These are phyloP conservation scores for Fusarium foetens DNA, from an alignment of 2,329 filamentous ascomycete genomes.

Conservation along the genomic window DNA sequence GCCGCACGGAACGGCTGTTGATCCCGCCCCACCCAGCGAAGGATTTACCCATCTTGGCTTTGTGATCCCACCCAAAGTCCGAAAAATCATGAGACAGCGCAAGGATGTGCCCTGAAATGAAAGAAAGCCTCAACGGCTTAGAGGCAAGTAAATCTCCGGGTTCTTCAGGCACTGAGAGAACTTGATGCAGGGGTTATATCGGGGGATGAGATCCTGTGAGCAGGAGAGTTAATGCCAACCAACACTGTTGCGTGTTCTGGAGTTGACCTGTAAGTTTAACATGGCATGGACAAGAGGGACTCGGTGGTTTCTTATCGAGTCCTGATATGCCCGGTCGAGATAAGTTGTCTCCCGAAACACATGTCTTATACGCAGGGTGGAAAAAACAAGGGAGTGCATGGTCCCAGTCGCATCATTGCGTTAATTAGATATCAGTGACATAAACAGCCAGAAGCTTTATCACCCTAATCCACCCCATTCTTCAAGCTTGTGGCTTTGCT, in stretches of 20 bases:
- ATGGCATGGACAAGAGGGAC: background rate
- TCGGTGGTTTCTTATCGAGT: background rate
- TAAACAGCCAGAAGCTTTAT: background rate
- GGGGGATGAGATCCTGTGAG: background rate
- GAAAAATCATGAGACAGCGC: background rate
- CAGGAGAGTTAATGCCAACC: background rate
- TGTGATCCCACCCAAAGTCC: background rate
- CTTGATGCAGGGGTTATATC: background rate
- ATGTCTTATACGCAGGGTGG: background rate
- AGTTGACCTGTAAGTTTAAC: background rate
- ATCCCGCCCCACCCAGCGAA: constrained; percentile 5
- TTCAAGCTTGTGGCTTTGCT: background rate
- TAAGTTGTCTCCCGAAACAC: background rate
- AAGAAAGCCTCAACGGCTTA: background rate
- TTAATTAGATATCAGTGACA: background rate
- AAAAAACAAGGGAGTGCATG: background rate
- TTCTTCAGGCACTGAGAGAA: too few relatives aligned
- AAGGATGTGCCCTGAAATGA: background rate
- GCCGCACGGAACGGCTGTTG: background rate
- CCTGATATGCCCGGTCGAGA: background rate
- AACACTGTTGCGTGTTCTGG: background rate
- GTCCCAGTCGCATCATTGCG: background rate
- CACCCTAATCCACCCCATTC: background rate
- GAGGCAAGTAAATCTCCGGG: background rate
- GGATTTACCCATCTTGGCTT: background rate